Percentiles rank a stretch among this genome's conserved stretches.
phyloP scores from a whole-genome alignment of 805 yeast species.

The Saturnispora halmiae region DNA sequence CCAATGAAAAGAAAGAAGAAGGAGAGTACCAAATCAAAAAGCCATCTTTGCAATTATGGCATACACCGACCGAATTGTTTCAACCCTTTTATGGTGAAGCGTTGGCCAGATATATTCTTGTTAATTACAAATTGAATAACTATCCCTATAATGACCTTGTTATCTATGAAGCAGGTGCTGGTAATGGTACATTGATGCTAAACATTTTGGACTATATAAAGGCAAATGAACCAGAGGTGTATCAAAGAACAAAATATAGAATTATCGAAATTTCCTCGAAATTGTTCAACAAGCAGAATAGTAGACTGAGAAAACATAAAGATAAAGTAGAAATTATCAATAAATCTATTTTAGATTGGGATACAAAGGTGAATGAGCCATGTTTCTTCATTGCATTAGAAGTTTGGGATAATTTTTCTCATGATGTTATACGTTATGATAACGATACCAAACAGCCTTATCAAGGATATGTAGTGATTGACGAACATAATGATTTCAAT shows the following conservation, averaged over 20 bases:
- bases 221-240: slow-evolving; percentile 62
- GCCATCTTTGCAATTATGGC: slow-evolving; percentile 66
- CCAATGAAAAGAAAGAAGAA: slow-evolving; percentile 1
- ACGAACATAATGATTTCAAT: slow-evolving; percentile 63
- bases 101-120: slow-evolving; percentile 67
- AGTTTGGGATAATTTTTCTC: slow-evolving; percentile 77
- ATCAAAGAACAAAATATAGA: slow-evolving; percentile 54
- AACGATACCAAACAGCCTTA: slow-evolving; percentile 54
- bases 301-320: slow-evolving; percentile 32
- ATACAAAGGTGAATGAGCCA: slow-evolving; percentile 46
- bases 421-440: slow-evolving; percentile 73
- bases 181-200: slow-evolving; percentile 79
- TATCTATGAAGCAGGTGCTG: slow-evolving; percentile 85
- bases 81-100: slow-evolving; percentile 82
- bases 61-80: slow-evolving; percentile 81
- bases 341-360: slow-evolving; percentile 72
- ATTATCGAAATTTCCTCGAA: slow-evolving; percentile 64
- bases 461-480: slow-evolving; percentile 71
- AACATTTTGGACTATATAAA: slow-evolving; percentile 60
- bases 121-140: slow-evolving; percentile 56
- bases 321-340: slow-evolving; percentile 57
- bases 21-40: slow-evolving; percentile 16
- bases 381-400: slow-evolving; percentile 75
- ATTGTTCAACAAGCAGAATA: slow-evolving; percentile 49
- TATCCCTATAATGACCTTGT: slow-evolving; percentile 65